Evolutionary conservation across 2,329 filamentous ascomycete genomes (phyloP).

Genomic region (Aurifilum marmelostoma): DNA sequence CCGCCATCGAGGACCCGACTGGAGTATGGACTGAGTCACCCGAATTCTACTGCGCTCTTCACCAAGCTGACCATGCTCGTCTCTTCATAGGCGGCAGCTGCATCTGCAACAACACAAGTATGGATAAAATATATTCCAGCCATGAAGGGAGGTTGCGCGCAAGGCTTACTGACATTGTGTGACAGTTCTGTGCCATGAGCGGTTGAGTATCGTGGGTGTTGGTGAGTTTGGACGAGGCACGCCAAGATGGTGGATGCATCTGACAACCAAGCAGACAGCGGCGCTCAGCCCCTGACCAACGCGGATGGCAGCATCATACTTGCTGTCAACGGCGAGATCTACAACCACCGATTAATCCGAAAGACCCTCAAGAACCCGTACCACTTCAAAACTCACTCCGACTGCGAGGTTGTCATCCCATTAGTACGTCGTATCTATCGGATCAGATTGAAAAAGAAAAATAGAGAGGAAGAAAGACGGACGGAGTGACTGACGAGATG

Average conservation of each 20-base stretch:
- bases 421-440: slow-evolving; percentile 63
- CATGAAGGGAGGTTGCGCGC: neutral
- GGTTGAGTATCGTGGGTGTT: slow-evolving; percentile 95
- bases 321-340: slow-evolving; percentile 99
- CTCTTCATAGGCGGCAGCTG: slow-evolving; percentile 75
- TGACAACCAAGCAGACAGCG: slow-evolving; percentile 68
- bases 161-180: slow-evolving; percentile 36
- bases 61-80: slow-evolving; percentile 22
- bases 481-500: slow-evolving; percentile 6
- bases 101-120: slow-evolving; percentile 89
- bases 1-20: slow-evolving; percentile 96
- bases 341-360: slow-evolving; percentile 96
- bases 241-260: slow-evolving; percentile 21
- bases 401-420: slow-evolving; percentile 98
- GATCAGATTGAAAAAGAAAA: neutral
- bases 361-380: slow-evolving; percentile 83
- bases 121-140: slow-evolving; percentile 36
- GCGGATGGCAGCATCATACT: slow-evolving; percentile 85
- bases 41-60: slow-evolving; percentile 31
- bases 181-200: slow-evolving; percentile 91
- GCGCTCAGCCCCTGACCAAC: slow-evolving; percentile 93
- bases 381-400: slow-evolving; percentile 97
- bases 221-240: slow-evolving; percentile 58
- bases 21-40: slow-evolving; percentile 71
- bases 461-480: neutral